Conservation (phyloP, 192 early-diverging fungal species). For the Coemansia sp. region DNA sequence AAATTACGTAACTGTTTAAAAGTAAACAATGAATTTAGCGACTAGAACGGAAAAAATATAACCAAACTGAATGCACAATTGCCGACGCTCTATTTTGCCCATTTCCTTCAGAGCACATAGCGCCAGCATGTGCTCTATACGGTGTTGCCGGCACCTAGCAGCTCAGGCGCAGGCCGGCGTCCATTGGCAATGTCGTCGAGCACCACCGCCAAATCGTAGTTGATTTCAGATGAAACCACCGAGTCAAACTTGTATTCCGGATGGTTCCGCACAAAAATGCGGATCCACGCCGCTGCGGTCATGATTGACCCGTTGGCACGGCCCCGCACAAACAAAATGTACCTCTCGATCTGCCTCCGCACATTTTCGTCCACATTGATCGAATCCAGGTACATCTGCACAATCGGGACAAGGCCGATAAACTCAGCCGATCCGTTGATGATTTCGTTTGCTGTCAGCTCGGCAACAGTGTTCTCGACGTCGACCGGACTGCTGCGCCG, state of each 20-base stretch:
- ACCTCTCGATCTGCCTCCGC: constrained; percentile 67
- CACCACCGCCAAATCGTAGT: constrained; percentile 74
- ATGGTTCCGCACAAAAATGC: constrained; percentile 83
- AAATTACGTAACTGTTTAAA: not conserved
- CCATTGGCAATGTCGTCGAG: constrained; percentile 47
- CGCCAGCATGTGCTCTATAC: constrained; percentile 3
- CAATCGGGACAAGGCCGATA: constrained; percentile 79
- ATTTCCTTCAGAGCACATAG: not conserved
- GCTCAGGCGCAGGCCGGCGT: constrained; percentile 38
- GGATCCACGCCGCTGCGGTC: constrained; percentile 88
- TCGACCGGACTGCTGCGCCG: constrained; percentile 60
- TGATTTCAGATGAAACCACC: constrained; percentile 79
- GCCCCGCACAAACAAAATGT: constrained; percentile 76
- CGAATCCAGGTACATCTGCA: constrained; percentile 81
- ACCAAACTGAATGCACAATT: not conserved
- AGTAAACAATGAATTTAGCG: not conserved
- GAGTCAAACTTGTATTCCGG: constrained; percentile 88
- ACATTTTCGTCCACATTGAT: constrained; percentile 67
- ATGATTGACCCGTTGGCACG: constrained; percentile 80
- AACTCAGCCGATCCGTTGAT: constrained; percentile 82
- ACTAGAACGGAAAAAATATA: not conserved
- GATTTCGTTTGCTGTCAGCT: constrained; percentile 89
- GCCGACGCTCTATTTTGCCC: not conserved
- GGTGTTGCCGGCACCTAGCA: constrained; percentile 22
- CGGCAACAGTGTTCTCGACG: constrained; percentile 56